Percentiles rank a stretch among this genome's conserved stretches.
These are phyloP conservation scores for Lobosporangium transversale DNA, from an alignment of 192 early-diverging fungal genomes.

Conservation along the genomic window DNA sequence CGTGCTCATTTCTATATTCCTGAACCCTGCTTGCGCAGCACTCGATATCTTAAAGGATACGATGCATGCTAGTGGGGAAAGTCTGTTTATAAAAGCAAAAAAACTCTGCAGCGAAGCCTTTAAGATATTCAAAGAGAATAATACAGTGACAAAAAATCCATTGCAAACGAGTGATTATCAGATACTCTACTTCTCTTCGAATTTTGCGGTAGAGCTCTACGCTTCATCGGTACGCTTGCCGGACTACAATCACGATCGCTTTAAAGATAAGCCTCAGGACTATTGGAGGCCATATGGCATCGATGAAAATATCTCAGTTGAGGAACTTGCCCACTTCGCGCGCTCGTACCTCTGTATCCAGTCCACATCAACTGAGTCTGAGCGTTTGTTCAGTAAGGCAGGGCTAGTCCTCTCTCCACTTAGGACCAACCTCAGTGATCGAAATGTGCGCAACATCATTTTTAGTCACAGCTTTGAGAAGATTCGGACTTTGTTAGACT, in stretches of 20 bases:
- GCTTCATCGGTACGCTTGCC: too few relatives aligned
- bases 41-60: background rate
- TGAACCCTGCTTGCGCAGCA: conserved; percentile 18
- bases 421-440: background rate
- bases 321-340: background rate
- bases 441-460: conserved; percentile 5
- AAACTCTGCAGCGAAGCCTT: background rate
- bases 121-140: background rate
- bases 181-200: background rate
- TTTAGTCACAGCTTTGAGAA: conserved; percentile 4
- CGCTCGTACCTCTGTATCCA: conserved; percentile 16
- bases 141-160: background rate
- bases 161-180: background rate
- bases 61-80: background rate
- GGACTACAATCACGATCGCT: background rate
- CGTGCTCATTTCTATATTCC: conserved; percentile 12
- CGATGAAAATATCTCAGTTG: background rate
- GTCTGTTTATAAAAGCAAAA: conserved; percentile 2
- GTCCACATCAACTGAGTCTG: conserved; percentile 18
- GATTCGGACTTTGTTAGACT: too few relatives aligned
- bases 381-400: conserved; percentile 16
- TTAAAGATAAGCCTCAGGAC: background rate
- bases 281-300: background rate
- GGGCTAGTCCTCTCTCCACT: conserved; percentile 2
- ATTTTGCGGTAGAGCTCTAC: background rate